Evolutionary conservation across 768 basidiomycete species (phyloP).

Genomic region (Suillus discolor): DNA sequence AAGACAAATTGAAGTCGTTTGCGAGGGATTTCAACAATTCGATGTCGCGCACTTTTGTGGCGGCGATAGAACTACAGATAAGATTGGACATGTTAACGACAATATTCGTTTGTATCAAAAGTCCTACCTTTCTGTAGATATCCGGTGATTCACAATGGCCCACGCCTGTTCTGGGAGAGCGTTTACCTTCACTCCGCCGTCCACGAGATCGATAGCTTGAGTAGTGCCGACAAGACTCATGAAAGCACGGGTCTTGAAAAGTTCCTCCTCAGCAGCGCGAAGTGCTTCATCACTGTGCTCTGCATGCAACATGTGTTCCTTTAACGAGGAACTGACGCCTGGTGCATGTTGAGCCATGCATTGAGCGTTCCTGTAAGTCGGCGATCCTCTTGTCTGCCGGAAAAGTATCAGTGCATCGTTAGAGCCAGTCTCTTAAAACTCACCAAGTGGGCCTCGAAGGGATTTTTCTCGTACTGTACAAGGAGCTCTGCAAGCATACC

Average conservation of each 20-base stretch:
- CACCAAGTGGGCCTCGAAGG: constrained; percentile 55
- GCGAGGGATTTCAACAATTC: constrained; percentile 48
- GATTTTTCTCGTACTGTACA: constrained; percentile 67
- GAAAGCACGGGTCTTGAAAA: constrained; percentile 16
- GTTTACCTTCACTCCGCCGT: constrained; percentile 74
- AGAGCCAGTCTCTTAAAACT: constrained; percentile 25
- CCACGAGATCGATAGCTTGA: constrained; percentile 73
- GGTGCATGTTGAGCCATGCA: constrained; percentile 69
- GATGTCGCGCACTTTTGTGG: constrained; percentile 46
- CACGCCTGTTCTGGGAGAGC: constrained; percentile 76
- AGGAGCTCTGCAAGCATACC: constrained; percentile 78
- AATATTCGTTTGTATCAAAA: not conserved
- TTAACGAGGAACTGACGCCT: constrained; percentile 48
- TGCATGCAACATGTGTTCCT: constrained; percentile 45
- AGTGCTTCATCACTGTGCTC: constrained; percentile 13
- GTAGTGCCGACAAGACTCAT: constrained; percentile 65
- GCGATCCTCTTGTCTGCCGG: constrained; percentile 53
- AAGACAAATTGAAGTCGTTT: constrained; percentile 56
- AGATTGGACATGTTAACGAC: not conserved
- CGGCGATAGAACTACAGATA: constrained; percentile 38
- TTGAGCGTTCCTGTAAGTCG: constrained; percentile 60
- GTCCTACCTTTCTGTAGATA: constrained; percentile 58
- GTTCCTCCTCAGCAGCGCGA: constrained; percentile 8
- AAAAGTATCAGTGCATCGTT: not conserved
- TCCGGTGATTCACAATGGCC: constrained; percentile 74